Conservation (phyloP, 2,329 filamentous ascomycete species). For the Zarea fungicola region DNA sequence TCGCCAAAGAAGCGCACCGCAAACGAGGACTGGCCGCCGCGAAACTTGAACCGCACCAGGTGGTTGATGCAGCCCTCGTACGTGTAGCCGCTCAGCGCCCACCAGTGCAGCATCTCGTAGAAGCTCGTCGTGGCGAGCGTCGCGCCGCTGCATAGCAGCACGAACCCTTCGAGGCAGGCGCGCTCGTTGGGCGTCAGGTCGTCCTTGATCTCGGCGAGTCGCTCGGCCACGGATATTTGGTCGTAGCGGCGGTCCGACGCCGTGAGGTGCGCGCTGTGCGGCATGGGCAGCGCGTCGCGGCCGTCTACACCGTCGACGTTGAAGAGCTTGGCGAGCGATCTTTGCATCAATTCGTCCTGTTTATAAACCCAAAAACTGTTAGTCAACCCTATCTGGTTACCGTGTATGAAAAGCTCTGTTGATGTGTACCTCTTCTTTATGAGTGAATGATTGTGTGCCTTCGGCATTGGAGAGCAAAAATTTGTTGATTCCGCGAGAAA, state of each 20-base stretch:
- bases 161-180: conserved; percentile 33
- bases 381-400: too few relatives aligned
- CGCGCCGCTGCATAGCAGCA: conserved; percentile 37
- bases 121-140: conserved; percentile 39
- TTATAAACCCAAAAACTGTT: too few relatives aligned
- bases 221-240: conserved; percentile 35
- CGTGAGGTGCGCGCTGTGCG: conserved; percentile 31
- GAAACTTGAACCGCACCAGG: conserved; percentile 38
- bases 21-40: conserved; percentile 39
- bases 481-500: conserved; percentile 36
- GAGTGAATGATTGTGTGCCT: conserved; percentile 29
- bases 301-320: conserved; percentile 40
- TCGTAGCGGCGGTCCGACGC: conserved; percentile 32
- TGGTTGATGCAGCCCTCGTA: conserved; percentile 34
- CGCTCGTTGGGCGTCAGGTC: conserved; percentile 36
- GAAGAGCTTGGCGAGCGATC: conserved; percentile 36
- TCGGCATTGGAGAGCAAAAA: conserved; percentile 31
- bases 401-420: too few relatives aligned
- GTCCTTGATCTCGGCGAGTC: conserved; percentile 35
- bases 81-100: conserved; percentile 37
- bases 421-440: conserved; percentile 35
- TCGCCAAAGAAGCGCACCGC: conserved; percentile 41
- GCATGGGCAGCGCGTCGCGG: conserved; percentile 33
- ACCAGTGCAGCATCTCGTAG: conserved; percentile 45
- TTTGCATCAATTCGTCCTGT: conserved; percentile 26